Percentiles rank a stretch among this genome's conserved stretches.
phyloP scores from a whole-genome alignment of 352 stramenopile genomes.

The Peronosclerospora sorghi region DNA sequence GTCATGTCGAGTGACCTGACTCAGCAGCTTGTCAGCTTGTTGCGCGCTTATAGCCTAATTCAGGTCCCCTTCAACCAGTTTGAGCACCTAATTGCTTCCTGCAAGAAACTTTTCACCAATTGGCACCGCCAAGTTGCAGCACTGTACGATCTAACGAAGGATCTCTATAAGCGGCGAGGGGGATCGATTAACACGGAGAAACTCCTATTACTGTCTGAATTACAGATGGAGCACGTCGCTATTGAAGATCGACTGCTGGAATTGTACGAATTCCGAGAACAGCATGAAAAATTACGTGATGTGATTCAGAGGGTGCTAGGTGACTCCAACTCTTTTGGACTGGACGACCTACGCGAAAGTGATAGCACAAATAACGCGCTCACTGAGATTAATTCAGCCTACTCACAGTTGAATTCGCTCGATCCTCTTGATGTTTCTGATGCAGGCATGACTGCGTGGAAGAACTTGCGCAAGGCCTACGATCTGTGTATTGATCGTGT shows the following conservation, averaged over 20 bases:
- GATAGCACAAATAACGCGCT: slow-evolving; percentile 77
- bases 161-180: slow-evolving; percentile 74
- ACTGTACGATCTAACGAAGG: slow-evolving; percentile 83
- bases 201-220: slow-evolving; percentile 60
- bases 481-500: slow-evolving; percentile 87
- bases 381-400: slow-evolving; percentile 83
- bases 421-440: slow-evolving; percentile 81
- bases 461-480: slow-evolving; percentile 83
- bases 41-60: slow-evolving; percentile 77
- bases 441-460: slow-evolving; percentile 75
- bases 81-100: slow-evolving; percentile 57
- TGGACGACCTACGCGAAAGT: slow-evolving; percentile 26
- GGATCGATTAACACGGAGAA: slow-evolving; percentile 76
- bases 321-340: slow-evolving; percentile 21
- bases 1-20: slow-evolving; percentile 81
- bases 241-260: slow-evolving; percentile 84
- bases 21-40: slow-evolving; percentile 67
- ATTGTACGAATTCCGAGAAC: slow-evolving; percentile 83
- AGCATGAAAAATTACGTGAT: slow-evolving; percentile 85
- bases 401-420: slow-evolving; percentile 65
- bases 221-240: slow-evolving; percentile 76
- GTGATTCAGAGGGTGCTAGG: slow-evolving; percentile 83
- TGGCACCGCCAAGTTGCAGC: slow-evolving; percentile 74
- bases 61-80: slow-evolving; percentile 81
- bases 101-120: slow-evolving; percentile 78